Evolutionary conservation across 2,329 filamentous ascomycete species (phyloP), one percentile per base, ranked within the genome.

Genomic region (Didymella sp.): DNA sequence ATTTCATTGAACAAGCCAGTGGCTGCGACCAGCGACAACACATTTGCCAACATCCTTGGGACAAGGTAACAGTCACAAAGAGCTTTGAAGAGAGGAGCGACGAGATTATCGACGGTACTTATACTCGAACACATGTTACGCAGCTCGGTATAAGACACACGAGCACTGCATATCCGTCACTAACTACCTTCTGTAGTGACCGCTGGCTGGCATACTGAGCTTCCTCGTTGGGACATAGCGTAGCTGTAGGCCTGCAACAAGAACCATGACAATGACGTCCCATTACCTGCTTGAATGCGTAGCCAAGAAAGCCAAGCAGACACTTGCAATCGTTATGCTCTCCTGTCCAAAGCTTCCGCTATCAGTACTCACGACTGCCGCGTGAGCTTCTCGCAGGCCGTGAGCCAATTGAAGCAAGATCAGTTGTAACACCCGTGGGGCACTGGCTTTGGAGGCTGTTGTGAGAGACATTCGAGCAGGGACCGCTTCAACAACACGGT

Each of bases 141-240:
- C 22, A 6, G 8, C 47, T 48, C 37, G 27, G 38, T 25, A 42
- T 3, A 44, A 9, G 17, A 13, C 40, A 22, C 6, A 22, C 21
- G 7, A 31, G 21, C n/a, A 31, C 21, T 33, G 28, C 45, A 22
- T 56, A 42, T n/a, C n/a, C 41, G 55, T 58, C 33, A 35, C 19
- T 45, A 42, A 21, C 38, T 9, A 28, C n/a, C 4, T 27, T 38
- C 33, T 33, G 8, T 15, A 30, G 33, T 49, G 22, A 42, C 47
- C 35, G 21, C 19, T 12, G 21, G 24, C 27, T 31, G 8, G 24
- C 33, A 22, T 48, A 60, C 13, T 28, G 64, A 70, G 63, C 68
- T 72, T 65, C 69, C 68, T 69, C 42, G 25, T 64, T 66, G 21
- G 56, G 61, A 56, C 33, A 52, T 68, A 66, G 59, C 59, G 61